Conservation (phyloP, 176 grass and related monocot genomes). For the Carex scoparia region DNA sequence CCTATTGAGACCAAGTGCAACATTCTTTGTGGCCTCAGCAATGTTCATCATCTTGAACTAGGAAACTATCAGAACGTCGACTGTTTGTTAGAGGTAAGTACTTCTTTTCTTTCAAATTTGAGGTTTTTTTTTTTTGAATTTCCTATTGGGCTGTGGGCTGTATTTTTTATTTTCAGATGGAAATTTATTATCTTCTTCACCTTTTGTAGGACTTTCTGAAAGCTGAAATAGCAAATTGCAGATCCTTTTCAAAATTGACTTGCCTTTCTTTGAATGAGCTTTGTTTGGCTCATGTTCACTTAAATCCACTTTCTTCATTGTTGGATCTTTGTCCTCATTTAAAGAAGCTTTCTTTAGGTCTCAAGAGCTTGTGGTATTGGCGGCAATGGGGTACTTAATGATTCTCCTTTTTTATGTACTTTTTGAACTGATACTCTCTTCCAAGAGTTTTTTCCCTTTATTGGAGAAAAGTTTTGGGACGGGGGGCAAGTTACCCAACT, state of each 20-base stretch:
- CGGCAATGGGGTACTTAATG: not conserved
- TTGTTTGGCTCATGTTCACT: too few relatives aligned
- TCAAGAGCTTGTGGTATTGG: too few relatives aligned
- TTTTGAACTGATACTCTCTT: not conserved
- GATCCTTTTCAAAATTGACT: not conserved
- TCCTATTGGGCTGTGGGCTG: not conserved
- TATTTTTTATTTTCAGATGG: not conserved
- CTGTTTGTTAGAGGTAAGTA: not conserved
- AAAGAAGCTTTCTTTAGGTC: not conserved
- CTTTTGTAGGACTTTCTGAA: not conserved
- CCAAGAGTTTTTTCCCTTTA: too few relatives aligned
- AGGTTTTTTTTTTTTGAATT: not conserved
- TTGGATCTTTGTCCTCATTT: not conserved
- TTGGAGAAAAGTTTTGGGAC: too few relatives aligned
- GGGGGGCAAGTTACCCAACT: too few relatives aligned
- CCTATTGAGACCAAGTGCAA: not conserved
- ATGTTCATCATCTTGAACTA: not conserved
- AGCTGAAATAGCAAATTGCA: not conserved
- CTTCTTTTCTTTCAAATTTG: not conserved
- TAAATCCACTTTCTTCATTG: too few relatives aligned
- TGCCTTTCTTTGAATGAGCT: not conserved
- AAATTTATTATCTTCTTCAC: not conserved
- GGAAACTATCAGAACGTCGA: not conserved
- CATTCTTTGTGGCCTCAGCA: not conserved
- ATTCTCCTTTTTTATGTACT: not conserved